phyloP scores from a whole-genome alignment of 352 stramenopile species.

The Thraustochytrium sp. region DNA sequence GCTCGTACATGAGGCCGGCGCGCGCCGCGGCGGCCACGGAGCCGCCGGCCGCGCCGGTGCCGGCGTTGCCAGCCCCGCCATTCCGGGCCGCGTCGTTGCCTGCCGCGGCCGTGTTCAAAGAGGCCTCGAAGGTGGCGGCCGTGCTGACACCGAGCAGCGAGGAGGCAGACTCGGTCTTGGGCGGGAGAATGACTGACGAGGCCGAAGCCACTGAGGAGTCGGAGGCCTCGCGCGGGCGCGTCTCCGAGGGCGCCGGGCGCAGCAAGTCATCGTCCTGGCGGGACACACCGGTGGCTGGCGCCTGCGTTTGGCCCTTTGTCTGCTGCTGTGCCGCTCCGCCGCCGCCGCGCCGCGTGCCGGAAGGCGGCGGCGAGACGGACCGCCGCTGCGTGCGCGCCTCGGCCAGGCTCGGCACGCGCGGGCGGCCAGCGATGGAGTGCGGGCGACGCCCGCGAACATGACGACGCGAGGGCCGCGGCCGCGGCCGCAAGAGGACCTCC shows the following conservation, averaged over 20 bases:
- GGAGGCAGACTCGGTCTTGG: conserved; percentile 8
- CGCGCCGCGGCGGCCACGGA: not conserved
- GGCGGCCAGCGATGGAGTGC: not conserved
- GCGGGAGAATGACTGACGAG: conserved; percentile 1
- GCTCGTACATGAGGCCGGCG: not conserved
- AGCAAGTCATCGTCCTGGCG: not conserved
- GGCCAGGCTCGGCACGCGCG: not conserved
- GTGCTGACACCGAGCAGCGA: not conserved
- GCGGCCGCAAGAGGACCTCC: not conserved
- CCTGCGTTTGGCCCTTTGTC: no score
- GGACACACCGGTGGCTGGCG: no score
- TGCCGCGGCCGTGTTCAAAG: not conserved
- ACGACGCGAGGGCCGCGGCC: not conserved
- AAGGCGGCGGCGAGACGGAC: not conserved
- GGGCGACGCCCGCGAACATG: no score
- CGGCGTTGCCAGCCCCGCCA: not conserved
- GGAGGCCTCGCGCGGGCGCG: not conserved
- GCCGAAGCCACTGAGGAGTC: not conserved
- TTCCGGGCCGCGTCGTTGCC: not conserved
- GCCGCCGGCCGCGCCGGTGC: not conserved
- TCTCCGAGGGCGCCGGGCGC: not conserved
- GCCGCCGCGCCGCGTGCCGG: no score
- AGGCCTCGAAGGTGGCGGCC: not conserved
- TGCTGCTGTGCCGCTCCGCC: no score
- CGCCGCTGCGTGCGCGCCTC: not conserved